These are phyloP conservation scores for Hortiboletus flavorubellus DNA, from an alignment of 768 basidiomycete species.

Conservation along the genomic window DNA sequence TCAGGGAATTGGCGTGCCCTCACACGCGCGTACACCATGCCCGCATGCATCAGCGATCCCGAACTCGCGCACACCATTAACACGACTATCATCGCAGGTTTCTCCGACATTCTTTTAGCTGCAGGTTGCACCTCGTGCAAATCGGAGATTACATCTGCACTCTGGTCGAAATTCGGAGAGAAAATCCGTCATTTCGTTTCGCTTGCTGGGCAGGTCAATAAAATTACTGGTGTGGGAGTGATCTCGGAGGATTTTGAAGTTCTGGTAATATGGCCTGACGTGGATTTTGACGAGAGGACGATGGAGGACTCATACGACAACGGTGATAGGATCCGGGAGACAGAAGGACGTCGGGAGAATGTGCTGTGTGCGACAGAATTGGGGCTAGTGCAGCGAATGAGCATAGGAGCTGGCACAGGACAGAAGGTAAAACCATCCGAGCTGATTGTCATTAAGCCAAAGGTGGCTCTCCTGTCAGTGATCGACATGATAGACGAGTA, in stretches of 20 bases:
- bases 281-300: slow-evolving; percentile 6
- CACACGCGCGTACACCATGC: slow-evolving; percentile 24
- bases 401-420: slow-evolving; percentile 2
- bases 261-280: slow-evolving; percentile 10
- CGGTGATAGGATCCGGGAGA: slow-evolving; percentile 1
- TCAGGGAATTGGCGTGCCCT: slow-evolving; percentile 43
- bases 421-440: slow-evolving; percentile 18
- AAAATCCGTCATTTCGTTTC: slow-evolving; percentile 41
- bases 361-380: slow-evolving; percentile 36
- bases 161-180: slow-evolving; percentile 40
- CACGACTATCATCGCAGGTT: slow-evolving; percentile 14
- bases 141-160: slow-evolving; percentile 33
- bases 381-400: slow-evolving; percentile 27
- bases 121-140: slow-evolving; percentile 22
- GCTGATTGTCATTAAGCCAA: slow-evolving; percentile 30
- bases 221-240: slow-evolving; percentile 20
- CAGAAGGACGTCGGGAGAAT: not conserved
- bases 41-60: slow-evolving; percentile 10
- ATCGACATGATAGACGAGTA: slow-evolving; percentile 22
- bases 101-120: slow-evolving; percentile 26
- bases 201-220: slow-evolving; percentile 44
- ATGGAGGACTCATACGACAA: slow-evolving; percentile 29
- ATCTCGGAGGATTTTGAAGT: slow-evolving; percentile 28
- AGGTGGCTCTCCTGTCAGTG: slow-evolving; percentile 32
- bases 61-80: slow-evolving; percentile 11